Conservation (phyloP, 139 green algal genomes). For the Closterium sp. region DNA sequence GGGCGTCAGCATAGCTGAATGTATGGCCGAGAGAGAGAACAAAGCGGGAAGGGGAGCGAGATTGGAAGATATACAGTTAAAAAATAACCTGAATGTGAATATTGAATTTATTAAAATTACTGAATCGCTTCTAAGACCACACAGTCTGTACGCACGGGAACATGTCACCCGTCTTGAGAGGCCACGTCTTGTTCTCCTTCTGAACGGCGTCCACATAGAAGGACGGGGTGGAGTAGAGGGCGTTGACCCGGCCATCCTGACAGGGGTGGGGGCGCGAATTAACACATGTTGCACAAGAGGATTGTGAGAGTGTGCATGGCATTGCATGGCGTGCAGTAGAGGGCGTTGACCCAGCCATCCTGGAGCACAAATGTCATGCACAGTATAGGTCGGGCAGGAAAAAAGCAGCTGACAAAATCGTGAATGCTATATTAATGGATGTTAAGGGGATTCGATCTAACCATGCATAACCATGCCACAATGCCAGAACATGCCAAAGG, state of each 20-base stretch:
- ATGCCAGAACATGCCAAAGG: too few species aligned
- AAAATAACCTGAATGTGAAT: too few species aligned
- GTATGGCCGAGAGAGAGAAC: neutral
- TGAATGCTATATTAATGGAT: too few species aligned
- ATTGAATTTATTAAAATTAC: too few species aligned
- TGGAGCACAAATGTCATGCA: neutral
- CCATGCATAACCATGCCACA: too few species aligned
- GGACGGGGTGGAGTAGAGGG: conserved; percentile 81
- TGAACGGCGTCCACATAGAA: conserved; percentile 74
- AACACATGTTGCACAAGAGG: too few species aligned
- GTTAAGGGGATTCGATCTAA: too few species aligned
- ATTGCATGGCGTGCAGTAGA: conserved; percentile 79
- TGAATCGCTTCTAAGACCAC: too few species aligned
- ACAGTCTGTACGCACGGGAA: conserved; percentile 62
- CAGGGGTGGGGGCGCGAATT: neutral
- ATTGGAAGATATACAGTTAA: too few species aligned
- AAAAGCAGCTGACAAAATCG: too few species aligned
- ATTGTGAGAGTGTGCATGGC: too few species aligned
- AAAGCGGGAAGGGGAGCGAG: neutral
- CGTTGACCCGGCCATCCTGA: conserved; percentile 73
- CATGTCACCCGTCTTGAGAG: conserved; percentile 80
- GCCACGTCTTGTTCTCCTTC: conserved; percentile 52
- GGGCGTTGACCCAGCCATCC: conserved; percentile 73
- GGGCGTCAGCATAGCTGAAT: conserved; percentile 71
- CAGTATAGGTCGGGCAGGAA: neutral